Base-by-base conservation (phyloP, 257 asterid species). In the Salvia miltiorrhiza region DNA sequence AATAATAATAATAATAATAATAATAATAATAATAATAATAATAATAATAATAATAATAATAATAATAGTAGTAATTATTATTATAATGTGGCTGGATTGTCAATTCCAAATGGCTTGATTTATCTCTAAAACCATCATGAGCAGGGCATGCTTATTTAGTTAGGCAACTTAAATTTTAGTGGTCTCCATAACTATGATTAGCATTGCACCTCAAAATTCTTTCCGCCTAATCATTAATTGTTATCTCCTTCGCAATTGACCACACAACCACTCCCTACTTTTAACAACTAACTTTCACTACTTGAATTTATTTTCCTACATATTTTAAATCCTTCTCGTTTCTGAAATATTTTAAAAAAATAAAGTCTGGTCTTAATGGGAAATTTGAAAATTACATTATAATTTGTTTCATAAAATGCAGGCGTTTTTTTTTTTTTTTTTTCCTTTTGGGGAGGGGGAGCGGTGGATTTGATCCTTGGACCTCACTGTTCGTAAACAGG, bases 141-240 rank as follows among this genome's bases (percentile, higher is more conserved):
- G 55, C 40, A 65, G 45, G 67, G 74, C 70, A 65, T 78, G 76
- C 68, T 63, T 78, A 69, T 76, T 72, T 72, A 73, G 84, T 73
- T 79, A 79, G 65, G 83, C 72, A 62, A 74, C 61, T 72, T 55
- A 56, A 66, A 61, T 65, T 74, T 64, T 64, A 64, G 79, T 50
- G 67, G 79, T 52, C 62, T 70, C 52, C 55, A 59, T 66, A 52
- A 62, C 41, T 71, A 78, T 78, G 44, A 73, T 73, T 50, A 79
- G 30, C 73, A 47, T 74, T 41, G 62, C 63, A 13, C 71, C 74
- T 45, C 54, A 4, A 67, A 47, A 61, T 67, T 75, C 76, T 24
- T 62, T 62, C 20, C 64, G 52, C 65, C 53, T 71, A 71, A 79
- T 75, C 65, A 79, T 73, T 59, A 59, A 17, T 75, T 61, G 62